These are phyloP conservation scores for Fusarium udum DNA, from an alignment of 2,329 filamentous ascomycete genomes.

Conservation along the genomic window DNA sequence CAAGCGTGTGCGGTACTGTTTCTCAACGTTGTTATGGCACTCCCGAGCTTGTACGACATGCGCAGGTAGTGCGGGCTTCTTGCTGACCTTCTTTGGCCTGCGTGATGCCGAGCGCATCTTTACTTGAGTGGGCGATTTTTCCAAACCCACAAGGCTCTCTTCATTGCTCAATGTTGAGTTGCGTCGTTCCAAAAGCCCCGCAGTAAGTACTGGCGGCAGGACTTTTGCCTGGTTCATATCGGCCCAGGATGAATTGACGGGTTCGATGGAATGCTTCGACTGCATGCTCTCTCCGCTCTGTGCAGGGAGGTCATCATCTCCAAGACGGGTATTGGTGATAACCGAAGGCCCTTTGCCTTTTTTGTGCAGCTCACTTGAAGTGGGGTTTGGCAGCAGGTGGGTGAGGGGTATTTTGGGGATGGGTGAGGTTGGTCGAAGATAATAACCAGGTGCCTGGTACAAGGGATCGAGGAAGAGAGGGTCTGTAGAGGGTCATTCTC, in stretches of 20 bases:
- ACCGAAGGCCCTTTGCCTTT: neutral
- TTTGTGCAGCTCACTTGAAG: neutral
- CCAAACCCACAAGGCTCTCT: neutral
- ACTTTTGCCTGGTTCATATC: neutral
- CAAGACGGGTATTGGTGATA: neutral
- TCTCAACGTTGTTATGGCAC: neutral
- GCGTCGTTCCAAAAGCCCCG: neutral
- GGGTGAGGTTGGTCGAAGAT: neutral
- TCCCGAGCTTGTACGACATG: neutral
- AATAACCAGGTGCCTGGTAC: neutral
- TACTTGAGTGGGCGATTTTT: neutral
- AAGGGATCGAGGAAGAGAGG: neutral
- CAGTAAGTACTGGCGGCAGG: neutral
- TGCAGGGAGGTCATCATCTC: neutral
- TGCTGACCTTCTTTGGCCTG: neutral
- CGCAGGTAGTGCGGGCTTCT: neutral
- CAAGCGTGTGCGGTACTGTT: neutral
- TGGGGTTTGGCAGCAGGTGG: too few relatives aligned
- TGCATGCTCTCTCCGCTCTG: neutral
- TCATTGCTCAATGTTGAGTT: neutral
- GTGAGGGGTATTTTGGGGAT: neutral
- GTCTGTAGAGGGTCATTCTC: neutral
- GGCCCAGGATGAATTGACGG: neutral
- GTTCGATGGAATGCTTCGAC: neutral
- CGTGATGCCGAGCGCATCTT: neutral